Evolutionary conservation across 768 basidiomycete genomes (phyloP).

Genomic region (Mycena haematopus): DNA sequence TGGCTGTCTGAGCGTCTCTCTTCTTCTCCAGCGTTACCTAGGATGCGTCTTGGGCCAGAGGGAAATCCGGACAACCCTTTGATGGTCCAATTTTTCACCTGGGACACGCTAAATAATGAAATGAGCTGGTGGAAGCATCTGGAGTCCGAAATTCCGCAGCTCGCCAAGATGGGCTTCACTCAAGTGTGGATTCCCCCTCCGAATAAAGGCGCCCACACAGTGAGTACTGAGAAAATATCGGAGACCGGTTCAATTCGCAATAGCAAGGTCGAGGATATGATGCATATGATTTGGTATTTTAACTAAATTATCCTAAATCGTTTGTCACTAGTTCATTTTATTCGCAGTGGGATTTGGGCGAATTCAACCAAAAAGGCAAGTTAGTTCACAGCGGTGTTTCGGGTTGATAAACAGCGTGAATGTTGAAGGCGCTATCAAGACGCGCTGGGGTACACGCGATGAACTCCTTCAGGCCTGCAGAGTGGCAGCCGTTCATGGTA

Average conservation of each 20-base stretch:
- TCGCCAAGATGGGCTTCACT: slow-evolving; percentile 75
- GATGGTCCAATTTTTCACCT: slow-evolving; percentile 91
- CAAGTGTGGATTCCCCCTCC: slow-evolving; percentile 87
- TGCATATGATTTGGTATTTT: slow-evolving; percentile 74
- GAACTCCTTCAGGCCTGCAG: slow-evolving; percentile 76
- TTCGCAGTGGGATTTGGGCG: slow-evolving; percentile 83
- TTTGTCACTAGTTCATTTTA: slow-evolving; percentile 1
- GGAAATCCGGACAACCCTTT: slow-evolving; percentile 58
- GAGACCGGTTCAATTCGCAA: slow-evolving; percentile 7
- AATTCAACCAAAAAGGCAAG: slow-evolving; percentile 77
- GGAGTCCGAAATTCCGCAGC: slow-evolving; percentile 64
- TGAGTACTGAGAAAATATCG: slow-evolving; percentile 35
- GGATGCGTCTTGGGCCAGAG: slow-evolving; percentile 68
- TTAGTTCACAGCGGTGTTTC: background rate
- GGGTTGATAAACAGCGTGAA: background rate
- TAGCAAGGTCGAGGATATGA: slow-evolving; percentile 83
- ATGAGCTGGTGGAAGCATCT: slow-evolving; percentile 86
- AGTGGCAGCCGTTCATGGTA: slow-evolving; percentile 67
- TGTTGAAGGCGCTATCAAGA: slow-evolving; percentile 49
- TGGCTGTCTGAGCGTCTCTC: slow-evolving; percentile 34
- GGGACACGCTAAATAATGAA: slow-evolving; percentile 64
- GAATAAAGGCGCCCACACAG: slow-evolving; percentile 75
- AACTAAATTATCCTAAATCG: background rate
- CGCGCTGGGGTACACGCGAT: slow-evolving; percentile 89
- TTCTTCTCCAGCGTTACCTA: slow-evolving; percentile 50